These are phyloP conservation scores for Plasmodiophora brassicae DNA, from an alignment of 208 protist genomes.

Conservation along the genomic window DNA sequence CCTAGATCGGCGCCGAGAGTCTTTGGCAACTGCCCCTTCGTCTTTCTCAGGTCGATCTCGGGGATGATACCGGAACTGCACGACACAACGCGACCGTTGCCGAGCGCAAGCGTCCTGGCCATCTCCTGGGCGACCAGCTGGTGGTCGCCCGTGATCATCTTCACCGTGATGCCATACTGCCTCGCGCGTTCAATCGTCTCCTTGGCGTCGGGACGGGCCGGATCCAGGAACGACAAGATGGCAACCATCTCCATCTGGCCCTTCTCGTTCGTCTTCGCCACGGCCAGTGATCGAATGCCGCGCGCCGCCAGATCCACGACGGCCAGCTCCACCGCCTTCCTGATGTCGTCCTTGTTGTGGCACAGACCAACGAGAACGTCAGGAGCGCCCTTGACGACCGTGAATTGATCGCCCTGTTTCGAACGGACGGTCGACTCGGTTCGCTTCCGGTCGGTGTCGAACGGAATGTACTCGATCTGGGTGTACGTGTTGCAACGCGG, in stretches of 20 bases:
- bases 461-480: slow-evolving; percentile 17
- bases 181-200: background rate
- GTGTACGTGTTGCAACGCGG: background rate
- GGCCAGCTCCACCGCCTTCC: slow-evolving; percentile 16
- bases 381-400: slow-evolving; percentile 33
- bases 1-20: too few species aligned
- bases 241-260: background rate
- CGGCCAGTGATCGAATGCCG: slow-evolving; percentile 31
- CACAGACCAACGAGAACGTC: background rate
- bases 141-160: slow-evolving; percentile 50
- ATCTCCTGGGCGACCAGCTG: slow-evolving; percentile 36
- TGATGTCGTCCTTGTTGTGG: background rate
- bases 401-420: background rate
- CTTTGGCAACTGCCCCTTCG: too few species aligned
- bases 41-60: too few species aligned
- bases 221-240: slow-evolving; percentile 36
- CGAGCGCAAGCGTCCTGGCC: background rate
- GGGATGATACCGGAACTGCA: too few species aligned
- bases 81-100: too few species aligned
- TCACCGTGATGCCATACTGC: slow-evolving; percentile 3
- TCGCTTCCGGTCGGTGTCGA: slow-evolving; percentile 30
- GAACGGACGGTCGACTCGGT: slow-evolving; percentile 1
- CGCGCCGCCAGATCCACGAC: slow-evolving; percentile 31
- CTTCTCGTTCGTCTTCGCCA: background rate
- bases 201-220: slow-evolving; percentile 18